Base-by-base conservation (phyloP, 805 yeast species). In the Ogataea paradorogensis region DNA sequence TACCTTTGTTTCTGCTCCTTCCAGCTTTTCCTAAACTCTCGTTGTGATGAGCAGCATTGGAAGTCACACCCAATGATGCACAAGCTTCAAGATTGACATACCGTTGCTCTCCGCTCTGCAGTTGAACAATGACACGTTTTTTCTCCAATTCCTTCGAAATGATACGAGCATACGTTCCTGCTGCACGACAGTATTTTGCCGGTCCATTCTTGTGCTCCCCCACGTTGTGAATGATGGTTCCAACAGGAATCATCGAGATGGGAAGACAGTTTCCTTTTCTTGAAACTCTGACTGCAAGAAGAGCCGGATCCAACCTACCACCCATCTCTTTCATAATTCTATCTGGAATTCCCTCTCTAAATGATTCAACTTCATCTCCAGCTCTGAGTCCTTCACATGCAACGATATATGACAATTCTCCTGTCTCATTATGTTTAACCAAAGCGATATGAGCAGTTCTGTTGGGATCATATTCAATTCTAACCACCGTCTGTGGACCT, bases 231-330 rank as follows among this genome's bases (percentile, higher is more conserved):
- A 93, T 74, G 43, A 90, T 78, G 23, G 95, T 77, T 40, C 99
- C 99, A 27, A 89, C 79, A n/a, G 99, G 97, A 42, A 93, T 81
- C 95, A 90, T 83, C 29, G 77, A 71, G 43, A 93, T 67, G 7
- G 98, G 99, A 59, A 93, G 71, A 67, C 98, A 91, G 68, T 93
- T 93, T 45, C 99, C 99, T 64, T 84, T 83, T 62, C 84, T 89
- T 50, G 90, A 85, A 25, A 91, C 88, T 59, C 87, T 80, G 13
- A 93, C 82, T 35, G 90, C 80, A 47, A 91, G 70, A 56, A 91
- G 74, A 13, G 97, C 97, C 26, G 95, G 96, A 62, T 91, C 99
- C 32, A 86, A 71, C 55, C 78, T 80, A 43, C 96, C 96, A 48
- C 90, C 89, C 96, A 89, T 88, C 66, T 84, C 89, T 38, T 74